Evolutionary conservation across 176 grass and related monocot species (phyloP).

Genomic region (Avena atlantica): DNA sequence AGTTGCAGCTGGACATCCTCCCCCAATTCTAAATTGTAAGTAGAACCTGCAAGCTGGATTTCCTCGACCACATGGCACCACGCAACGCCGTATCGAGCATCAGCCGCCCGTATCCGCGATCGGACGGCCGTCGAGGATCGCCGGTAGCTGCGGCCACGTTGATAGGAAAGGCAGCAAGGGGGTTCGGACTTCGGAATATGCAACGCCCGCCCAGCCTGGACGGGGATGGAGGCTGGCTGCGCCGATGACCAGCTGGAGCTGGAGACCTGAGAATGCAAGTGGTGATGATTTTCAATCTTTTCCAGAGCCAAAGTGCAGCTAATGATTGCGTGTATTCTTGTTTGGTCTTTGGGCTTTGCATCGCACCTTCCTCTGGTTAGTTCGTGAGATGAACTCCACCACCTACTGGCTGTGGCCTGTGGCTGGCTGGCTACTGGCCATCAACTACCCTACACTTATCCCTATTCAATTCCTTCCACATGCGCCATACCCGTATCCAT

Average conservation of each 20-base stretch:
- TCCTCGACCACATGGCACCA: neutral
- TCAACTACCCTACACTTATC: slow-evolving; percentile 48
- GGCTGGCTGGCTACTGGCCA: neutral
- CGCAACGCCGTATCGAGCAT: neutral
- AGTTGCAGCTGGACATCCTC: slow-evolving; percentile 34
- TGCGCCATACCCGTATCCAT: slow-evolving; percentile 48
- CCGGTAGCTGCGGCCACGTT: slow-evolving; percentile 7
- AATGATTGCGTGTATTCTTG: slow-evolving; percentile 51
- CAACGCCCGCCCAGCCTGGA: slow-evolving; percentile 38
- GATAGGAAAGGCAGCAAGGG: slow-evolving; percentile 15
- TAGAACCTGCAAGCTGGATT: neutral
- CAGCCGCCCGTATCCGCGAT: neutral
- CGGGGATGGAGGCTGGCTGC: slow-evolving; percentile 20
- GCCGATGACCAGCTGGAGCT: slow-evolving; percentile 47
- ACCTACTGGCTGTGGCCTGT: slow-evolving; percentile 25
- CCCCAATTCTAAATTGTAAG: neutral
- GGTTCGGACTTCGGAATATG: neutral
- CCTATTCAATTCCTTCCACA: slow-evolving; percentile 61
- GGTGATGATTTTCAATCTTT: neutral
- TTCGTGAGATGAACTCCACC: slow-evolving; percentile 54
- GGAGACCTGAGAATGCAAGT: slow-evolving; percentile 42
- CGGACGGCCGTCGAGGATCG: neutral
- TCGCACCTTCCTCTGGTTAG: neutral
- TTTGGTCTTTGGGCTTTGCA: neutral
- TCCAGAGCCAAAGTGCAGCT: slow-evolving; percentile 22